Evolutionary conservation across 2,329 filamentous ascomycete species (phyloP).

Genomic region (Penicillium frequentans): DNA sequence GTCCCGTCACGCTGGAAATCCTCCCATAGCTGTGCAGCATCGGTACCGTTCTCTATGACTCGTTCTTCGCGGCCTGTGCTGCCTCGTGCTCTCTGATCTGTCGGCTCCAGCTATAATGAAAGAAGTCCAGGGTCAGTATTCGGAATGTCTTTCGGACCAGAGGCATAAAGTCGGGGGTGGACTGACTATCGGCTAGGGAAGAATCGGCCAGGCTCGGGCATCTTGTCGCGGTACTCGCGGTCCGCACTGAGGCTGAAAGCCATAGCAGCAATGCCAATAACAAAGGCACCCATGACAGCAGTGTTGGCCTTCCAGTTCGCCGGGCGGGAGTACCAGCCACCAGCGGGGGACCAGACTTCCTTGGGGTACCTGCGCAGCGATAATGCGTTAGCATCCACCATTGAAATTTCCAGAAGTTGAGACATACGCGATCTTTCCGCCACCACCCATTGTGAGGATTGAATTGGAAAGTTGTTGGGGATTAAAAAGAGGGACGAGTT

Average conservation of each 20-base stretch:
- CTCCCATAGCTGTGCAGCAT: conserved; percentile 22
- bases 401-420: conserved; percentile 39
- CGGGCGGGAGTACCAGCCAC: conserved; percentile 96
- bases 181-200: conserved; percentile 82
- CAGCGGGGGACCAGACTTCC: conserved; percentile 98
- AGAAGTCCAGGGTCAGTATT: conserved; percentile 18
- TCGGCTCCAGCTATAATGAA: conserved; percentile 62
- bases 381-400: conserved; percentile 23
- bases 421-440: conserved; percentile 71
- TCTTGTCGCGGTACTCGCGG: conserved; percentile 69
- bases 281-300: conserved; percentile 66
- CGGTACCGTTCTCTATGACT: conserved; percentile 30
- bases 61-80: conserved; percentile 45
- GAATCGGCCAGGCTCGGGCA: conserved; percentile 75
- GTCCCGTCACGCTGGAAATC: conserved; percentile 25
- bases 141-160: background rate
- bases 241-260: conserved; percentile 73
- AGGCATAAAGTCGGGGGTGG: background rate
- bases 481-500: conserved; percentile 23
- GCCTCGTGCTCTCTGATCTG: conserved; percentile 69
- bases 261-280: conserved; percentile 67
- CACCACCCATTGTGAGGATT: conserved; percentile 64
- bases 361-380: conserved; percentile 74
- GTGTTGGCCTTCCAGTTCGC: conserved; percentile 96
- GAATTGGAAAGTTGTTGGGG: conserved; percentile 23